These are phyloP conservation scores for Quercus robur DNA, from an alignment of 306 rosid genomes.

Conservation along the genomic window DNA sequence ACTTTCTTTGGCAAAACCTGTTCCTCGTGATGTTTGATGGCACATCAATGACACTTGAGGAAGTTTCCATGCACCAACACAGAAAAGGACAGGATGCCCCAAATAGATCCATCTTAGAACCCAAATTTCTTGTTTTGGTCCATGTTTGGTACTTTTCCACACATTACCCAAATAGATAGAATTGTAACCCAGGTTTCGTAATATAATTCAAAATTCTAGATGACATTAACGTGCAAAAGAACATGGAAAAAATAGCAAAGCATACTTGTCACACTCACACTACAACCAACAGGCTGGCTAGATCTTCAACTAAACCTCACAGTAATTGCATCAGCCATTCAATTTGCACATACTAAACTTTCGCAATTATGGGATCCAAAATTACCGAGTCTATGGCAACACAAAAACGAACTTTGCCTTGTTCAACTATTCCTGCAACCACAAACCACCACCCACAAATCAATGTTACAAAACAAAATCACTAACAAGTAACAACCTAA, in stretches of 20 bases:
- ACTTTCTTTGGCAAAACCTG: not conserved
- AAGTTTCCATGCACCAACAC: conserved; percentile 3
- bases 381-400: conserved; percentile 84
- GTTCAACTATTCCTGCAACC: conserved; percentile 66
- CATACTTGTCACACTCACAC: conserved; percentile 2
- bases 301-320: conserved; percentile 14
- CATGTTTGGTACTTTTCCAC: conserved; percentile 7
- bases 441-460: not conserved
- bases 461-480: not conserved
- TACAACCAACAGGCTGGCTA: conserved; percentile 1
- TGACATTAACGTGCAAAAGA: not conserved
- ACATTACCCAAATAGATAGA: conserved; percentile 6
- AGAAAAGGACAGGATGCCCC: not conserved
- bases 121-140: conserved; percentile 3
- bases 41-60: not conserved
- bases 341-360: not conserved
- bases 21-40: not conserved
- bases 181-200: conserved; percentile 2
- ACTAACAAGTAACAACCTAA: too few relatives aligned
- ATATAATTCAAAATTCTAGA: not conserved
- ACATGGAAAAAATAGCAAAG: not conserved
- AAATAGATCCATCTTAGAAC: not conserved
- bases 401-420: conserved; percentile 47
- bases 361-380: not conserved
- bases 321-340: conserved; percentile 3